Evolutionary conservation across 768 basidiomycete genomes (phyloP).

Genomic region (Psilocybe cubensis): DNA sequence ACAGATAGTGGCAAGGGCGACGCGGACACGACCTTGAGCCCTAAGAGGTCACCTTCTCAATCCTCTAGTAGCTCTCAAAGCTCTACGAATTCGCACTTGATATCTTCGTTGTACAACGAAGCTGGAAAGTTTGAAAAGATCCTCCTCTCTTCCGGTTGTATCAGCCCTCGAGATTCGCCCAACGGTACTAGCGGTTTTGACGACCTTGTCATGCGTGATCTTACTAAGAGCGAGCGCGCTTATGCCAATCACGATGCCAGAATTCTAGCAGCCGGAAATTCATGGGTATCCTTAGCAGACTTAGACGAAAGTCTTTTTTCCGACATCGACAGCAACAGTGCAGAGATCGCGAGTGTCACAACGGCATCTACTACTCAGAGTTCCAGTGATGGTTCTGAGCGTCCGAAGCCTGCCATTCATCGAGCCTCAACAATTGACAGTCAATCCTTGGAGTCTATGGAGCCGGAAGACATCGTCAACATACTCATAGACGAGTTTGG

Average conservation of each 20-base stretch:
- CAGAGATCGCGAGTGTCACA: constrained; percentile 6
- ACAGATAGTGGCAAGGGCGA: neutral
- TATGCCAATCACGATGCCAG: constrained; percentile 38
- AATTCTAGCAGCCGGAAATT: constrained; percentile 35
- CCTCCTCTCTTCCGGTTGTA: constrained; percentile 30
- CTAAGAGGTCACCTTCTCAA: neutral
- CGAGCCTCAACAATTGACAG: constrained; percentile 27
- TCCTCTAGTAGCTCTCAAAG: neutral
- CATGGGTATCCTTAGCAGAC: constrained; percentile 27
- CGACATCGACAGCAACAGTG: constrained; percentile 16
- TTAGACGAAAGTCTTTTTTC: constrained; percentile 14
- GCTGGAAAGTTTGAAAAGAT: constrained; percentile 41
- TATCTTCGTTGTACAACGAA: constrained; percentile 41
- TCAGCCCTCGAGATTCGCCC: constrained; percentile 16
- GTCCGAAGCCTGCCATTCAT: constrained; percentile 22
- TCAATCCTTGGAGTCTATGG: constrained; percentile 34
- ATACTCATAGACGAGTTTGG: constrained; percentile 65
- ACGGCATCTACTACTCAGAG: neutral
- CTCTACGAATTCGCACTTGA: neutral
- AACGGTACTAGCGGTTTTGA: constrained; percentile 37
- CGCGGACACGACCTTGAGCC: neutral
- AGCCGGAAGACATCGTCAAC: constrained; percentile 49
- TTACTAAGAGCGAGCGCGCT: constrained; percentile 36
- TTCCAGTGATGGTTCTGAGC: constrained; percentile 1
- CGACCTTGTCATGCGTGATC: constrained; percentile 45